Percentiles rank a stretch among this genome's conserved stretches.
These are phyloP conservation scores for Plasmodiophora brassicae DNA, from an alignment of 208 protist genomes.

Conservation along the genomic window DNA sequence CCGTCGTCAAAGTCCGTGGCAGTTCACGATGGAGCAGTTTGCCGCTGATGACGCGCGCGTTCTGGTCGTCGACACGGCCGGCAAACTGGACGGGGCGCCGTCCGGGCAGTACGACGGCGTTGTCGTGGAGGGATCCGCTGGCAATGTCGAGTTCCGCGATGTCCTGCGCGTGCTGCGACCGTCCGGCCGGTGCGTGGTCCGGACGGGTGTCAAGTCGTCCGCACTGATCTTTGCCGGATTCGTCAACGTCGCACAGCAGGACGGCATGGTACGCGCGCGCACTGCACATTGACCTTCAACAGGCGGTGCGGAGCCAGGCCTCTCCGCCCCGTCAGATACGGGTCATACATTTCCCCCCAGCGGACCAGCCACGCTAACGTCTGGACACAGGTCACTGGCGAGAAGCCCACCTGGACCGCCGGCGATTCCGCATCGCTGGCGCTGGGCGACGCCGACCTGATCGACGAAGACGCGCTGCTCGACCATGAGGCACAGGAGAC, in stretches of 20 bases:
- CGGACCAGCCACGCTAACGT: neutral
- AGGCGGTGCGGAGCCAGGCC: neutral
- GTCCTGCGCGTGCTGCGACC: no score
- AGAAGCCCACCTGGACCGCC: neutral
- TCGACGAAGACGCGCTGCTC: constrained; percentile 30
- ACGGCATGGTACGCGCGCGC: neutral
- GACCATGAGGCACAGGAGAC: neutral
- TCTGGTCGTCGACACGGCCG: no score
- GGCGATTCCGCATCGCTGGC: neutral
- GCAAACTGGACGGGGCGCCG: no score
- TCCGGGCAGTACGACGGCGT: no score
- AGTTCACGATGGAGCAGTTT: no score
- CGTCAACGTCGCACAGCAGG: neutral
- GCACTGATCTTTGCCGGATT: neutral
- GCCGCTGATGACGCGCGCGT: no score
- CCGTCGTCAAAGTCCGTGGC: no score
- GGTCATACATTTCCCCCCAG: constrained; percentile 1
- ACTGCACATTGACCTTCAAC: neutral
- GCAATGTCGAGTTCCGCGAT: no score
- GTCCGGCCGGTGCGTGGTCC: no score
- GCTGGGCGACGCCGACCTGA: neutral
- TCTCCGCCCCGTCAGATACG: constrained; percentile 6
- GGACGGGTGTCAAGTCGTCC: neutral
- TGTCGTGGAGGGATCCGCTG: no score
- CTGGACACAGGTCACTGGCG: neutral